Conservation (phyloP, 2,329 filamentous ascomycete species). For the Penicillium hesseltinei region DNA sequence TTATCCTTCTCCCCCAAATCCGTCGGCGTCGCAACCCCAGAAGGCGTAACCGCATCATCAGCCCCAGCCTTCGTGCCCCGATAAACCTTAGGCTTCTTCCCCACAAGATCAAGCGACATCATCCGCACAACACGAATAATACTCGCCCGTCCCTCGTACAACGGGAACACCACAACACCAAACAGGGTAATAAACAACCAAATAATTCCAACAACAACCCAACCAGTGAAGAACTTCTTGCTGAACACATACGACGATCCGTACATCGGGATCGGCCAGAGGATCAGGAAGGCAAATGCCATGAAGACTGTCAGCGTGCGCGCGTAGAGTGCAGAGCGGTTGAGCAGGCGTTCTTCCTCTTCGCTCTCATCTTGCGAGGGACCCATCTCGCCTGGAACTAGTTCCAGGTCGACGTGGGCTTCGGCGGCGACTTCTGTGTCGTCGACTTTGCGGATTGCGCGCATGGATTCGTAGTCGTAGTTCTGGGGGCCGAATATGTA, state of each 20-base stretch:
- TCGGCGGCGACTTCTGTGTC: conserved; percentile 68
- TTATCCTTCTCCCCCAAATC: conserved; percentile 39
- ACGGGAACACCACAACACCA: conserved; percentile 75
- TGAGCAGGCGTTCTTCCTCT: conserved; percentile 51
- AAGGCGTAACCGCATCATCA: conserved; percentile 42
- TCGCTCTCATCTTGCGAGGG: conserved; percentile 39
- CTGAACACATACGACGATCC: conserved; percentile 77
- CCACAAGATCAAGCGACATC: conserved; percentile 61
- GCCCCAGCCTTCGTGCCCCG: conserved; percentile 35
- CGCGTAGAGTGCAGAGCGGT: conserved; percentile 55
- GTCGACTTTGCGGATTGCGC: conserved; percentile 71
- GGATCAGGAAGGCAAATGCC: conserved; percentile 69
- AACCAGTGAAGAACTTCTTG: conserved; percentile 79
- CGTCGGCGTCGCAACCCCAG: conserved; percentile 50
- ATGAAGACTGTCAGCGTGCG: conserved; percentile 60
- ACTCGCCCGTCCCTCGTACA: conserved; percentile 73
- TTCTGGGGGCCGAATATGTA: conserved; percentile 67
- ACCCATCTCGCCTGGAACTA: conserved; percentile 53
- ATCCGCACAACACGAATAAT: conserved; percentile 60
- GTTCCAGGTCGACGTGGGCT: conserved; percentile 65
- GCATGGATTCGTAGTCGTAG: conserved; percentile 87
- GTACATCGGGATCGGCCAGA: conserved; percentile 94
- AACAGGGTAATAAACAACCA: conserved; percentile 74
- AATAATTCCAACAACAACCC: conserved; percentile 72
- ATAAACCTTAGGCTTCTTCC: conserved; percentile 35